Base-by-base conservation (phyloP, 2,329 filamentous ascomycete species). In the Tolypocladium endophyticum region DNA sequence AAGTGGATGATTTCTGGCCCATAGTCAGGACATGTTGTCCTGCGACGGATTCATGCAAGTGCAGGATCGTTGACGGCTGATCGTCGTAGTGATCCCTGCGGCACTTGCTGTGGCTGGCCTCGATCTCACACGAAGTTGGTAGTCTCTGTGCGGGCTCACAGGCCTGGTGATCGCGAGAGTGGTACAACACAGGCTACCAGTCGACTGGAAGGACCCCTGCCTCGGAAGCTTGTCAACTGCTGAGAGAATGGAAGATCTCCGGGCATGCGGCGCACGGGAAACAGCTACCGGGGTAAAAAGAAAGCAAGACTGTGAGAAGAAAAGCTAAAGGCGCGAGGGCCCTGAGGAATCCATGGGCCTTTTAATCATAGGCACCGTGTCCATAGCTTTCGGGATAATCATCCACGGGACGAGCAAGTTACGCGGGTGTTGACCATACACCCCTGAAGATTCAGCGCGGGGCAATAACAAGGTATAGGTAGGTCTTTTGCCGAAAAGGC, bases 221-320 rank as follows among this genome's bases (percentile, higher is more conserved):
- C 12, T 41, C 28, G 20, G 35, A 33, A 52, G 23, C 7, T 39
- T 47, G 30, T 30, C 41, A 52, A n/a, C 20, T 58, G 43, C 43
- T 38, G 56, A 23, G 43, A 35, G 39, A 28, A 62, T 61, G 68
- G 65, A 68, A 65, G 12, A 45, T 61, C 65, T 61, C n/a, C 61
- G 65, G 65, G 62, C 63, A 64, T 62, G 60, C 60, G 56, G 58
- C 59, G 56, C 60, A 59, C 59, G 54, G 59, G 60, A 62, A 65
- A 64, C 63, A 63, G 61, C 61, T 64, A 67, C 65, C 65, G 65
- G 63, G 68, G 74, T 77, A 66, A 75, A 66, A 74, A 77, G 72
- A 71, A 66, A 66, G 72, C 75, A 73, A 77, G 75, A 76, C 75
- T 76, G 70, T 69, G 69, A 70, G 67, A 71, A 68, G 66, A 67